phyloP scores from a whole-genome alignment of 2,329 filamentous ascomycete genomes.

The Claviceps maximensis region DNA sequence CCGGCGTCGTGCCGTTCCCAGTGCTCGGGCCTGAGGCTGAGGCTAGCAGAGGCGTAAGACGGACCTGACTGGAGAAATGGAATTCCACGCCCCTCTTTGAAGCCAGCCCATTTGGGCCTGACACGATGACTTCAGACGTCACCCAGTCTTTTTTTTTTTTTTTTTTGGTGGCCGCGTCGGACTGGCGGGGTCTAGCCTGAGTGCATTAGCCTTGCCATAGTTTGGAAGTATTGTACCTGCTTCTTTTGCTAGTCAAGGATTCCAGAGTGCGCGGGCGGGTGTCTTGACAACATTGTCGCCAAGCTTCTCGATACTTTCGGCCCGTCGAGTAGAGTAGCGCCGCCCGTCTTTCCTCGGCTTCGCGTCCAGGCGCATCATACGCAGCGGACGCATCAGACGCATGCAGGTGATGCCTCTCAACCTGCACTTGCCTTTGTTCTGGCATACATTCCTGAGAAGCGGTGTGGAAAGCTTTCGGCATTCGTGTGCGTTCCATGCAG shows the following conservation, averaged over 20 bases:
- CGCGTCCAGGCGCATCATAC: neutral
- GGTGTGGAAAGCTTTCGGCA: neutral
- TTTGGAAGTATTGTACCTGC: neutral
- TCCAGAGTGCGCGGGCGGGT: neutral
- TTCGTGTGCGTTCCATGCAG: neutral
- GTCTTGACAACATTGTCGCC: neutral
- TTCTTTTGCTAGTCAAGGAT: neutral
- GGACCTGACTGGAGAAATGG: neutral
- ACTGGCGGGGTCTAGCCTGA: neutral
- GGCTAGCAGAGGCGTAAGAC: neutral
- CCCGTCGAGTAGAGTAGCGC: neutral
- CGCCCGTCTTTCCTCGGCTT: neutral
- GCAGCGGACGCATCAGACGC: neutral
- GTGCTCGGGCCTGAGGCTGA: conserved; percentile 6
- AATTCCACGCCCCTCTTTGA: neutral
- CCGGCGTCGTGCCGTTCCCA: conserved; percentile 27
- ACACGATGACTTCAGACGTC: neutral
- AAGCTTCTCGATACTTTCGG: neutral
- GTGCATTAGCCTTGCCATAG: neutral
- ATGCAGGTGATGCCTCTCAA: neutral
- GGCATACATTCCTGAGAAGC: neutral
- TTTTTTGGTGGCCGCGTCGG: too few relatives aligned
- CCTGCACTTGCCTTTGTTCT: neutral
- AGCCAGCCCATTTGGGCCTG: neutral
- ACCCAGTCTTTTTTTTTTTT: too few relatives aligned